Evolutionary conservation across 805 yeast genomes (phyloP).

Genomic region (Lachancea kluyveri): DNA sequence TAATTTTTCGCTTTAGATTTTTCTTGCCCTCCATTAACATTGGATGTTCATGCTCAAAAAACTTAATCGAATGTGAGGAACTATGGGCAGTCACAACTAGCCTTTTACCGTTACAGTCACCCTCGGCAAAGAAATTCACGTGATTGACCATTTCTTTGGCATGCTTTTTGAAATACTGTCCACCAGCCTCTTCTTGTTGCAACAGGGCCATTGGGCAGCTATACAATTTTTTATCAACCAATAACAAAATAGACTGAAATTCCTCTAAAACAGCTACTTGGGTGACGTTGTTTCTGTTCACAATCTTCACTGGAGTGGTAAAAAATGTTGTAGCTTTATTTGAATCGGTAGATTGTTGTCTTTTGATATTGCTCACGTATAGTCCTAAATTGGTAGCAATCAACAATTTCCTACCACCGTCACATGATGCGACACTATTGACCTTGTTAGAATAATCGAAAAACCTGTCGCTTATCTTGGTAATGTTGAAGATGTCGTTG

Average conservation of each 20-base stretch:
- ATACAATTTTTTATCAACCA: slow-evolving; percentile 75
- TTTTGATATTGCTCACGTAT: slow-evolving; percentile 66
- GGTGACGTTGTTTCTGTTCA: slow-evolving; percentile 68
- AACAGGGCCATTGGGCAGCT: slow-evolving; percentile 74
- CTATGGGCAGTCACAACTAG: slow-evolving; percentile 84
- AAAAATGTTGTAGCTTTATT: slow-evolving; percentile 47
- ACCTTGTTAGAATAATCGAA: slow-evolving; percentile 72
- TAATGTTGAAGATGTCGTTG: slow-evolving; percentile 73
- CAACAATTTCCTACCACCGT: slow-evolving; percentile 84
- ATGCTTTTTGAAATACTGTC: slow-evolving; percentile 46
- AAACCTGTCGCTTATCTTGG: slow-evolving; percentile 66
- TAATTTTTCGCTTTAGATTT: slow-evolving; percentile 58
- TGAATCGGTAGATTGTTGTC: slow-evolving; percentile 42
- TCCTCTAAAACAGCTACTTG: slow-evolving; percentile 92
- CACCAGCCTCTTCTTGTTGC: slow-evolving; percentile 27
- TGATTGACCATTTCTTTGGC: slow-evolving; percentile 81
- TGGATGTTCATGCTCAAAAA: slow-evolving; percentile 86
- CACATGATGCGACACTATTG: slow-evolving; percentile 88
- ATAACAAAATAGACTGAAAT: slow-evolving; percentile 72
- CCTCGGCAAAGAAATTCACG: slow-evolving; percentile 85
- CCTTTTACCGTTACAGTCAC: slow-evolving; percentile 84
- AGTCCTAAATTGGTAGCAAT: slow-evolving; percentile 93
- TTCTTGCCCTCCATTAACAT: slow-evolving; percentile 50
- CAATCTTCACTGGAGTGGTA: slow-evolving; percentile 68
- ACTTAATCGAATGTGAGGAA: slow-evolving; percentile 73